Base-by-base conservation (phyloP, 371 early-diverging fungal species). In the Mucor racemosus region DNA sequence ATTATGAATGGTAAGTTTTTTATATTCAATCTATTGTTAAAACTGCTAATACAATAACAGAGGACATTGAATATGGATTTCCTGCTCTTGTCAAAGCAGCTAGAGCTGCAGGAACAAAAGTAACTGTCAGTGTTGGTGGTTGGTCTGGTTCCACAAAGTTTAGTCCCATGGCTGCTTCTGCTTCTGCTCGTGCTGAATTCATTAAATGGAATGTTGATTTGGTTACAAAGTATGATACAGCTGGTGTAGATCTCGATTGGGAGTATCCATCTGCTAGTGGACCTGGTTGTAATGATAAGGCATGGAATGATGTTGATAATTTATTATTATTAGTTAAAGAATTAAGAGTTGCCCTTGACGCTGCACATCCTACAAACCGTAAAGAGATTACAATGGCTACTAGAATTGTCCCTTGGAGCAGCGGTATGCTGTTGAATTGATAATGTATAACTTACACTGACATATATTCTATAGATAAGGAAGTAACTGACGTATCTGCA, bases 321-420 rank as follows among this genome's bases (percentile, higher is more conserved):
- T 77, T 84, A 33, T 64, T 90, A 62, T 73, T 69, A 3, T 74
- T 92, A 2, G 69, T 93, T 4, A 67, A 82, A 42, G 88, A 88
- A 19, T 79, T 93, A 26, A 84, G 91, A 4, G 74, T 69, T 4
- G 87, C 86, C 1, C 62, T 92, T 57, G 85, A 84, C 41, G 73
- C 67, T 2, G 75, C 67, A 36, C 71, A 57, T 36, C 76, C 83
- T 9, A 73, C 58, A 15, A 67, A 71, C 7, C 70, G 68, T 44
- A 91, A 88, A 75, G 78, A 86, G 64, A 78, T 94, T 60, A 87
- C 91, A 0, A 67, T 90, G 60, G 92, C 92, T 7, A 86, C 85
- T 2, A 81, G 85, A 31, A 85, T 87, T 13, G 79, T 86, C 58
- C 86, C 90, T 7, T 88, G 86, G 54, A 84, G 77, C 17, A 76